phyloP scores from a whole-genome alignment of 805 yeast genomes.

The Candida mattraensis region DNA sequence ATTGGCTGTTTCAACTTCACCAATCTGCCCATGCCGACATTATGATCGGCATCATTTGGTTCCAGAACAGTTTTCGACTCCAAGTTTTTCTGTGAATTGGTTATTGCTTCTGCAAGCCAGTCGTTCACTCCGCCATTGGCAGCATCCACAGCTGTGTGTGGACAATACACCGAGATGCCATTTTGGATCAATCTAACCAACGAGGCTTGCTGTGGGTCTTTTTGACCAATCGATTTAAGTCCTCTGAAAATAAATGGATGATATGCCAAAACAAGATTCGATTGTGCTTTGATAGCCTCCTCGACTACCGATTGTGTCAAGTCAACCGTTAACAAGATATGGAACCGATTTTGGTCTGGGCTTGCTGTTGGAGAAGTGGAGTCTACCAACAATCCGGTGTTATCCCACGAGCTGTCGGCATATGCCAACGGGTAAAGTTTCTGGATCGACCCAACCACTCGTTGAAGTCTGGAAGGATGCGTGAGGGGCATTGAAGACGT shows the following conservation, averaged over 20 bases:
- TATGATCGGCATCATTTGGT: slow-evolving; percentile 43
- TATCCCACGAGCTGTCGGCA: slow-evolving; percentile 93
- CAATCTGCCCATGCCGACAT: slow-evolving; percentile 82
- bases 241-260: slow-evolving; percentile 95
- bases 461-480: slow-evolving; percentile 36
- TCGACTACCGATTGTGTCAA: slow-evolving; percentile 79
- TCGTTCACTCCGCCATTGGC: slow-evolving; percentile 93
- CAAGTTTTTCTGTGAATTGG: slow-evolving; percentile 17
- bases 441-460: slow-evolving; percentile 56
- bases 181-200: slow-evolving; percentile 68
- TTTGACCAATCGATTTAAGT: slow-evolving; percentile 62
- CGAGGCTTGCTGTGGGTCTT: slow-evolving; percentile 80
- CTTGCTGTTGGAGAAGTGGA: slow-evolving; percentile 32
- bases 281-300: slow-evolving; percentile 65
- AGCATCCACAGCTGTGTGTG: slow-evolving; percentile 96
- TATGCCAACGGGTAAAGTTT: slow-evolving; percentile 74
- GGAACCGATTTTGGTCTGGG: slow-evolving; percentile 22
- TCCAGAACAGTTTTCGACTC: slow-evolving; percentile 40
- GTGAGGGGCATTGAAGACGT: slow-evolving; percentile 10
- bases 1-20: slow-evolving; percentile 48
- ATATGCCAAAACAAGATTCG: slow-evolving; percentile 74
- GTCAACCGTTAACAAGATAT: slow-evolving; percentile 73
- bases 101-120: slow-evolving; percentile 70
- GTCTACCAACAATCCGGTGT: slow-evolving; percentile 88
- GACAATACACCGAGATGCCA: slow-evolving; percentile 87